phyloP scores from a whole-genome alignment of 805 yeast genomes.

The Kregervanrija delftensis region DNA sequence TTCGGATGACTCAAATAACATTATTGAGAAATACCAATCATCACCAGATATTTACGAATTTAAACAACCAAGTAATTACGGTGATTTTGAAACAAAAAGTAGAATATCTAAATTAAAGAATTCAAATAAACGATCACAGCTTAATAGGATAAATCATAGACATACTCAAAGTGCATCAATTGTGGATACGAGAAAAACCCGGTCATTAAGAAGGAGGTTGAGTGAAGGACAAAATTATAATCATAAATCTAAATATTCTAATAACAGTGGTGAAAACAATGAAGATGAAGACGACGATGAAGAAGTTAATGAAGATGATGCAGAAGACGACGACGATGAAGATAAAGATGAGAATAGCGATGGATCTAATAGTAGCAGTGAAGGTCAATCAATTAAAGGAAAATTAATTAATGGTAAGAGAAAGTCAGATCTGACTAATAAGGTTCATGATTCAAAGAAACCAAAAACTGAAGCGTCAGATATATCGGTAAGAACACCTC shows the following conservation, averaged over 20 bases:
- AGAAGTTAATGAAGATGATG: slow-evolving; percentile 2
- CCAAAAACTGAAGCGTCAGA: too few relatives aligned
- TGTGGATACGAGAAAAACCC: not conserved
- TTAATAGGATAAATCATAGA: not conserved
- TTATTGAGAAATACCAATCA: slow-evolving; percentile 34
- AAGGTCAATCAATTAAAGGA: too few relatives aligned
- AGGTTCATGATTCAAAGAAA: too few relatives aligned
- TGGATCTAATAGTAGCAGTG: too few relatives aligned
- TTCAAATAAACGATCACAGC: not conserved
- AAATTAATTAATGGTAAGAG: too few relatives aligned
- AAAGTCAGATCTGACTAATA: too few relatives aligned
- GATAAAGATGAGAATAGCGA: slow-evolving; percentile 5
- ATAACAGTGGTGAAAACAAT: not conserved
- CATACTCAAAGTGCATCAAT: not conserved
- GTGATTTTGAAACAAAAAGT: slow-evolving; percentile 36
- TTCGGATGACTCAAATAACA: slow-evolving; percentile 53
- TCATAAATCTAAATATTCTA: not conserved
- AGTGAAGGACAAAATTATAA: not conserved
- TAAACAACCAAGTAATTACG: slow-evolving; percentile 62
- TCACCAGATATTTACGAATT: slow-evolving; percentile 40
- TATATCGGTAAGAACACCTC: not conserved
- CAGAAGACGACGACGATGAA: slow-evolving; percentile 1
- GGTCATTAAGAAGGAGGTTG: not conserved
- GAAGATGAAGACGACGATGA: slow-evolving; percentile 1
- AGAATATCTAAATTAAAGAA: slow-evolving; percentile 6